Conservation (phyloP, 1,284 basidiomycete genomes). For the Mrakiaceae sp. region DNA sequence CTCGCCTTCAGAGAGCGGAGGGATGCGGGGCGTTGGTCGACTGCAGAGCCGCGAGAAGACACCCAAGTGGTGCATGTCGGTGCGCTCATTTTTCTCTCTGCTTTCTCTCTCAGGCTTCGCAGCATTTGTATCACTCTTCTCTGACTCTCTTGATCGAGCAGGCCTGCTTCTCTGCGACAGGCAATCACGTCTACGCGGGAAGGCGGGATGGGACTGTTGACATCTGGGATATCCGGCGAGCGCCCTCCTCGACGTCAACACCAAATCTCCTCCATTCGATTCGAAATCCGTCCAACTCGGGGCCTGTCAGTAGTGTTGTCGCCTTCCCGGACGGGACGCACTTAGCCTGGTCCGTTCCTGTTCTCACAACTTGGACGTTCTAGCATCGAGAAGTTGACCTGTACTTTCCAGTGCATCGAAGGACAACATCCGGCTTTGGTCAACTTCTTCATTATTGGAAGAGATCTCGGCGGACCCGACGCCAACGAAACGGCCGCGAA, state of each 20-base stretch:
- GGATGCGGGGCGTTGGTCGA: constrained; percentile 55
- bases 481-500: constrained; percentile 42
- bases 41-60: constrained; percentile 79
- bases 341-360: constrained; percentile 63
- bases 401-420: constrained; percentile 58
- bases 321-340: constrained; percentile 83
- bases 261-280: constrained; percentile 68
- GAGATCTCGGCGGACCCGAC: constrained; percentile 39
- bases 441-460: constrained; percentile 65
- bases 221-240: constrained; percentile 79
- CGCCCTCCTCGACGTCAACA: constrained; percentile 44
- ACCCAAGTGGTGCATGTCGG: constrained; percentile 91
- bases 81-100: constrained; percentile 34
- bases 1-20: constrained; percentile 41
- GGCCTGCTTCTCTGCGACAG: constrained; percentile 91
- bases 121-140: not conserved
- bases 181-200: constrained; percentile 80
- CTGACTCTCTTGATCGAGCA: constrained; percentile 29
- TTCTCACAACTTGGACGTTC: not conserved
- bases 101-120: constrained; percentile 4
- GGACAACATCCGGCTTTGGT: constrained; percentile 92
- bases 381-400: not conserved
- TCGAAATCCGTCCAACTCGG: constrained; percentile 76
- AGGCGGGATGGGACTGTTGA: constrained; percentile 83
- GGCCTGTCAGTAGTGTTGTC: constrained; percentile 79